Percentiles rank a stretch among this genome's conserved stretches.
Evolutionary conservation across 306 rosid species (phyloP).

Genomic region (Betula pendula): DNA sequence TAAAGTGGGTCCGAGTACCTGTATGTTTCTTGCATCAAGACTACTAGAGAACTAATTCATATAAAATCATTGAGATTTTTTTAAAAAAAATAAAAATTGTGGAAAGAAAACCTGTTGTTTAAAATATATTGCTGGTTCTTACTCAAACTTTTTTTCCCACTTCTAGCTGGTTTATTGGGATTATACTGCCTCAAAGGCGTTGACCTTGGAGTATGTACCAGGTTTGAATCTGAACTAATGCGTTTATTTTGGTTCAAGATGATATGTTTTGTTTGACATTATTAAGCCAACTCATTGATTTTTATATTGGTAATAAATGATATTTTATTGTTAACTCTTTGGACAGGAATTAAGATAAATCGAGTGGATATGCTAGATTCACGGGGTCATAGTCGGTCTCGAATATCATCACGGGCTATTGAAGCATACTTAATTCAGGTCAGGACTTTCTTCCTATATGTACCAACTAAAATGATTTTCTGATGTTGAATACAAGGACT

Average conservation of each 20-base stretch:
- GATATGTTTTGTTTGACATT: not conserved
- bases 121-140: not conserved
- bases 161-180: constrained; percentile 88
- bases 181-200: constrained; percentile 77
- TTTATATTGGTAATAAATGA: constrained; percentile 10
- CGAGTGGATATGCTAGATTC: constrained; percentile 54
- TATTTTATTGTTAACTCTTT: constrained; percentile 14
- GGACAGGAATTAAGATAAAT: constrained; percentile 79
- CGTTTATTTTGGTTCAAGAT: constrained; percentile 5
- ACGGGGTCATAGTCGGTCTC: constrained; percentile 60
- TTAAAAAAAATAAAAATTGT: too few species aligned
- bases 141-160: constrained; percentile 10
- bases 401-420: constrained; percentile 72
- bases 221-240: constrained; percentile 57
- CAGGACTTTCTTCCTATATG: constrained; percentile 15
- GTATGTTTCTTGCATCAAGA: constrained; percentile 58
- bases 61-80: not conserved
- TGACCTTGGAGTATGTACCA: constrained; percentile 96
- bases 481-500: constrained; percentile 22
- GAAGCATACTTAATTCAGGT: constrained; percentile 98
- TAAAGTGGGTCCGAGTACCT: constrained; percentile 94
- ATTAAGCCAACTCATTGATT: constrained; percentile 14
- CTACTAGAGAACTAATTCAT: constrained; percentile 23
- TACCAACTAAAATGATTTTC: not conserved
- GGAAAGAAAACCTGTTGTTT: not conserved